Evolutionary conservation across 1,284 basidiomycete species (phyloP), one percentile per base, ranked within the genome.

Genomic region (Phellinidium pouzarii): DNA sequence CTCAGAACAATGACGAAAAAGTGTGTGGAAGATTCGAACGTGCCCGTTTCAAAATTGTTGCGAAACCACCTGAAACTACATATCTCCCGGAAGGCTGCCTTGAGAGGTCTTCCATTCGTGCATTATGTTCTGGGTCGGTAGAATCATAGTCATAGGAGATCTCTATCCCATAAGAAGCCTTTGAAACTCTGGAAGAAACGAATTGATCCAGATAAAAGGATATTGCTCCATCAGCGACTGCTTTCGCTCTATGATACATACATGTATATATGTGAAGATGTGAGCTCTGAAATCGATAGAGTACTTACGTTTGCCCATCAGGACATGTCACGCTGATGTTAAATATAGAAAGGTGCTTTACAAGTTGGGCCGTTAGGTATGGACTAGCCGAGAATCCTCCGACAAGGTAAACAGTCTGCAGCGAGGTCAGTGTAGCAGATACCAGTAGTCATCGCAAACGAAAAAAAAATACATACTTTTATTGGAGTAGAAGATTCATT

Each of bases 341-440:
- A 47, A 75, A 68, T 1, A 74, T 71, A 2, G 68, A 66, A 8
- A 87, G 75, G 20, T 77, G 77, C 55, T 81, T 80, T 67, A 85
- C 81, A 4, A 88, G 71, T 62, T 87, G 84, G 31, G 70, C 73
- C 64, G 86, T 87, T 17, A 88, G 68, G 83, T 85, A 88, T 1
- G 82, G 81, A 58, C 82, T 86, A 0, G 85, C 84, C 2, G 86
- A 85, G 59, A 87, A 88, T 40, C 86, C 85, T 61, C 85, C 85
- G 6, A 88, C 85, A 22, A 88, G 71, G 72, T 84, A 88, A 11
- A 88, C 78, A n/a, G 83, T 84, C 80, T 79, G 23, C 17, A 41
- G 14, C 26, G 23, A 23, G 14, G 19, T 17, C 34, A 17, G 2
- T 34, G 31, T 34, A 54, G 9, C 31, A 11, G 31, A 34, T 34